These are phyloP conservation scores for Neurospora sp. DNA, from an alignment of 495 filamentous ascomycete genomes.

Conservation along the genomic window DNA sequence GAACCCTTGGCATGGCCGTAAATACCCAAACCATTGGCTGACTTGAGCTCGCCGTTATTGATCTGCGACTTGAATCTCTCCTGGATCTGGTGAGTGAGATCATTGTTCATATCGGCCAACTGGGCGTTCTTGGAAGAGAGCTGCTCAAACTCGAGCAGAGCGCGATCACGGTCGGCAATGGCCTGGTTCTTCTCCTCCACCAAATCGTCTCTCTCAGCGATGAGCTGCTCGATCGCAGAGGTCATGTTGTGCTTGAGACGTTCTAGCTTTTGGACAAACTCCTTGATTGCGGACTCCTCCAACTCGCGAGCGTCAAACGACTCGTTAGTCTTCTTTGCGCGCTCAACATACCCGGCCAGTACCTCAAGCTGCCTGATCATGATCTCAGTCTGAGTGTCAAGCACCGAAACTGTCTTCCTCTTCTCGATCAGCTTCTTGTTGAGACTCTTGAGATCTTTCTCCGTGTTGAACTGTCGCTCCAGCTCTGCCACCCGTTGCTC, in stretches of 20 bases:
- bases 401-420: slow-evolving; percentile 87
- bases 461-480: slow-evolving; percentile 57
- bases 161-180: slow-evolving; percentile 75
- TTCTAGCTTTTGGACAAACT: slow-evolving; percentile 81
- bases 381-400: slow-evolving; percentile 91
- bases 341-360: slow-evolving; percentile 54
- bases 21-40: slow-evolving; percentile 75
- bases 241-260: slow-evolving; percentile 71
- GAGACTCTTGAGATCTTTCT: slow-evolving; percentile 71
- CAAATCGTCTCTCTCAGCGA: slow-evolving; percentile 70
- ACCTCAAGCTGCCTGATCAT: slow-evolving; percentile 86
- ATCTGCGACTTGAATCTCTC: slow-evolving; percentile 77
- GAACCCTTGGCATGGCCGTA: slow-evolving; percentile 66
- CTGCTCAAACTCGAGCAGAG: slow-evolving; percentile 90
- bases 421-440: slow-evolving; percentile 87
- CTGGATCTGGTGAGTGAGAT: slow-evolving; percentile 88
- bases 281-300: slow-evolving; percentile 74
- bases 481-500: slow-evolving; percentile 74
- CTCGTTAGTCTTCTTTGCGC: slow-evolving; percentile 61
- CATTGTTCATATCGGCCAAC: slow-evolving; percentile 86
- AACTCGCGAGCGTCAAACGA: slow-evolving; percentile 65
- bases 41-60: slow-evolving; percentile 41
- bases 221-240: slow-evolving; percentile 71
- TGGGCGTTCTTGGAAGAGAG: slow-evolving; percentile 88
- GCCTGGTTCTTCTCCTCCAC: slow-evolving; percentile 73